Evolutionary conservation across 805 yeast species (phyloP), one percentile per base, ranked within the genome.

Genomic region (Candida michaelii): DNA sequence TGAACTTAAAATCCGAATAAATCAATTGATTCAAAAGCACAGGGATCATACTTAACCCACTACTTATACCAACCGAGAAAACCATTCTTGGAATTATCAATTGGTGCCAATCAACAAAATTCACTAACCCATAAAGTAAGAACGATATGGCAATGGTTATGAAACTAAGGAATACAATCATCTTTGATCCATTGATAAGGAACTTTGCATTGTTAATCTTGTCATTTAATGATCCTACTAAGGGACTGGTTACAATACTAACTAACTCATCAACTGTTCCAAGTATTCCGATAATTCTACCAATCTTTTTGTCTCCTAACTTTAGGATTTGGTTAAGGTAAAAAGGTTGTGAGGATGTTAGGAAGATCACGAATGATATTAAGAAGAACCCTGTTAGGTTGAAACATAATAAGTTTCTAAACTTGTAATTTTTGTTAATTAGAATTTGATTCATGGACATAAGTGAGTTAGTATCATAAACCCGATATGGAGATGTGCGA

Each of bases 221-320:
- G 53, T 84, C 90, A 49, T 79, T 72, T 19, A 80, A 52, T 0
- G 83, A 76, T 3, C 90, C 91, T 48, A 82, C 62, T 16, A 82
- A 59, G 0, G 90, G 89, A 10, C 85, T 74, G 13, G 72, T 50
- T 0, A 69, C 36, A 39, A 83, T 73, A 4, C 79, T 69, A 0
- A 78, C 60, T 8, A 82, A 44, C 55, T 84, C 89, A 55, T 83
- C 89, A 13, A 71, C 74, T 31, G 80, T 73, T 1, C 73, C 73
- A 31, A 69, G 47, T 6, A 55, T 47, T 1, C 74, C 74, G 10
- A 66, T 60, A 19, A 60, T 46, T 19, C 51, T 42, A 0, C 74
- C 74, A 27, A 68, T 53, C 19, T 58, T 54, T 13, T 45, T 34
- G 16, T 48, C 42, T 8, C 47, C 47, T 17, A 63, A 43, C 0